phyloP scores from a whole-genome alignment of 148 eudicot species.

The Salicornia ramosissima region DNA sequence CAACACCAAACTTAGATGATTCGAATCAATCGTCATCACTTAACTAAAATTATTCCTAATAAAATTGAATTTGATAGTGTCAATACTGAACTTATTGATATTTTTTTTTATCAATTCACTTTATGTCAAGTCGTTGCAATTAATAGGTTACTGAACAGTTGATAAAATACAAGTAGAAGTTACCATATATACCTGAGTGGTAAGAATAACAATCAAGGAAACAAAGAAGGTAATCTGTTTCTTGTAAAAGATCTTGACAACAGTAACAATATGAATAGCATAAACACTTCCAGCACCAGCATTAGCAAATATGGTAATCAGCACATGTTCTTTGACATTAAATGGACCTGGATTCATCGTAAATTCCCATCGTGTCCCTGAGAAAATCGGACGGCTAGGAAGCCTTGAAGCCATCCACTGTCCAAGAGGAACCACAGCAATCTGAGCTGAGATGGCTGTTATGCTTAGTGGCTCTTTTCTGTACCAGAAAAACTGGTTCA shows the following conservation, averaged over 20 bases:
- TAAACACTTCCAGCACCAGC: slow-evolving; percentile 91
- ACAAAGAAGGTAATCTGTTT: slow-evolving; percentile 74
- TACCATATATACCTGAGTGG: slow-evolving; percentile 61
- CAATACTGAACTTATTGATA: too few species aligned
- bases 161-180: neutral
- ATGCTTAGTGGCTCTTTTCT: slow-evolving; percentile 73
- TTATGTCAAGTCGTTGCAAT: too few species aligned
- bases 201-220: slow-evolving; percentile 69
- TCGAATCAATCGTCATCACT: too few species aligned
- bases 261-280: slow-evolving; percentile 85
- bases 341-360: slow-evolving; percentile 88
- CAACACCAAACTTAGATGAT: too few species aligned
- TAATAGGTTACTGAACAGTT: neutral
- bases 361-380: slow-evolving; percentile 66
- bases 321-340: slow-evolving; percentile 87
- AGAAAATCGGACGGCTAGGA: slow-evolving; percentile 45
- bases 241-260: slow-evolving; percentile 79
- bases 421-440: slow-evolving; percentile 86
- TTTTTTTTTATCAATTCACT: too few species aligned
- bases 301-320: slow-evolving; percentile 90
- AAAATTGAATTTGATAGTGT: too few species aligned
- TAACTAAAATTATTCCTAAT: too few species aligned
- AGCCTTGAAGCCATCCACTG: slow-evolving; percentile 75
- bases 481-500: slow-evolving; percentile 98
- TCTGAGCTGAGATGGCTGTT: slow-evolving; percentile 92